A percentile compares a stretch with the other conserved stretches of the same genome.
phyloP scores from a whole-genome alignment of 1,284 basidiomycete genomes.

The Gymnopus androsaceus region DNA sequence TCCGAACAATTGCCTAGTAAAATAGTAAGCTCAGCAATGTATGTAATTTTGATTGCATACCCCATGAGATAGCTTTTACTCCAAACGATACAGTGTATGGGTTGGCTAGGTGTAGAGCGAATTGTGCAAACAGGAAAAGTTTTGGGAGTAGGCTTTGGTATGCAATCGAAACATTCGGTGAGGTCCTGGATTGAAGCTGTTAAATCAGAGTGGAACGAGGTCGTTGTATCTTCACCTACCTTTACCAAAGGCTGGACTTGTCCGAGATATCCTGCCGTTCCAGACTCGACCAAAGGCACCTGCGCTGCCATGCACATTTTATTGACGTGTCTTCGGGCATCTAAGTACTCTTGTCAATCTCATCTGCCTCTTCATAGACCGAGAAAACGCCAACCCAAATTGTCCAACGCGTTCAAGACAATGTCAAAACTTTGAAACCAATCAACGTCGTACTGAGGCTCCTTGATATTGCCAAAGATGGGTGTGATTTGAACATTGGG shows the following conservation, averaged over 20 bases:
- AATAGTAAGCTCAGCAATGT: neutral
- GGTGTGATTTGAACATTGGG: slow-evolving; percentile 88
- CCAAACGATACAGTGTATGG: slow-evolving; percentile 99
- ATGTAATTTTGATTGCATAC: slow-evolving; percentile 48
- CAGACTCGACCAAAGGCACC: slow-evolving; percentile 93
- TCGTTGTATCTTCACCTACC: slow-evolving; percentile 38
- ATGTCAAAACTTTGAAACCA: slow-evolving; percentile 93
- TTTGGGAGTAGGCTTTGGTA: slow-evolving; percentile 88
- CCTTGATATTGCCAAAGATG: slow-evolving; percentile 95
- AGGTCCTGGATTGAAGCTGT: slow-evolving; percentile 54
- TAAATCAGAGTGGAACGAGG: neutral
- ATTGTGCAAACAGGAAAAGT: slow-evolving; percentile 99
- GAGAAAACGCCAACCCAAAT: slow-evolving; percentile 73
- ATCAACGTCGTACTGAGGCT: slow-evolving; percentile 83
- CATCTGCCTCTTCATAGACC: neutral
- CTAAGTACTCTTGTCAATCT: slow-evolving; percentile 38
- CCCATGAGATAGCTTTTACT: slow-evolving; percentile 97
- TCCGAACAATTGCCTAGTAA: slow-evolving; percentile 86
- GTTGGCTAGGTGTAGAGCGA: slow-evolving; percentile 94
- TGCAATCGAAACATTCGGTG: slow-evolving; percentile 92
- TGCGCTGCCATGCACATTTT: slow-evolving; percentile 93
- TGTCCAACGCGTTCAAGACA: slow-evolving; percentile 96
- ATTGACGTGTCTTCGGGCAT: slow-evolving; percentile 93
- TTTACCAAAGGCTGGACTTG: slow-evolving; percentile 79
- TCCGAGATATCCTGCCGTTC: slow-evolving; percentile 94